Conservation (phyloP, 345 rosid genomes). For the Stellera chamaejasme region DNA sequence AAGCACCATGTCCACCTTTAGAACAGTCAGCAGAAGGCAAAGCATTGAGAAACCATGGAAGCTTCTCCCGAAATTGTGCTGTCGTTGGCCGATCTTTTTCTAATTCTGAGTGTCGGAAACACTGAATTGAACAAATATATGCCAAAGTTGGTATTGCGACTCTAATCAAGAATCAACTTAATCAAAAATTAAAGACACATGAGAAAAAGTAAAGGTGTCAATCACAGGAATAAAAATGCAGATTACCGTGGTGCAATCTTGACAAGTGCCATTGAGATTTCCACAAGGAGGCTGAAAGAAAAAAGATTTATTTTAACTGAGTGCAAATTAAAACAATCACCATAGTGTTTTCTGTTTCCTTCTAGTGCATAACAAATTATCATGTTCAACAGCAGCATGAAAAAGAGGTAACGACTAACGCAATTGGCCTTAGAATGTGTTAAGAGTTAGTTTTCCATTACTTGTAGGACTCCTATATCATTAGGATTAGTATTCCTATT, state of each 20-base stretch:
- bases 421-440: no score
- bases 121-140: constrained; percentile 40
- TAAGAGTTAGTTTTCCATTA: no score
- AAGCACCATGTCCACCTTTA: constrained; percentile 99
- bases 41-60: constrained; percentile 93
- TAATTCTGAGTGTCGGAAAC: constrained; percentile 89
- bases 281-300: constrained; percentile 88
- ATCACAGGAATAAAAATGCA: background rate
- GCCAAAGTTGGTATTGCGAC: constrained; percentile 10
- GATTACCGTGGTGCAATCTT: constrained; percentile 96
- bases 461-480: no score
- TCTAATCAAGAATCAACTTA: constrained; percentile 6
- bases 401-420: no score
- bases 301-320: constrained; percentile 8
- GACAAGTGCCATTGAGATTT: constrained; percentile 62
- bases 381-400: no score
- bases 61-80: constrained; percentile 74
- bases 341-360: no score
- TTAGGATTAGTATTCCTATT: no score
- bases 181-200: background rate
- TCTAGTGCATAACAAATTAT: no score
- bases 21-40: constrained; percentile 98
- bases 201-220: background rate
- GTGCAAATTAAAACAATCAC: no score
- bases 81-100: constrained; percentile 82